Base-by-base conservation (phyloP, 345 rosid species). In the Eucalyptus dawsonii region DNA sequence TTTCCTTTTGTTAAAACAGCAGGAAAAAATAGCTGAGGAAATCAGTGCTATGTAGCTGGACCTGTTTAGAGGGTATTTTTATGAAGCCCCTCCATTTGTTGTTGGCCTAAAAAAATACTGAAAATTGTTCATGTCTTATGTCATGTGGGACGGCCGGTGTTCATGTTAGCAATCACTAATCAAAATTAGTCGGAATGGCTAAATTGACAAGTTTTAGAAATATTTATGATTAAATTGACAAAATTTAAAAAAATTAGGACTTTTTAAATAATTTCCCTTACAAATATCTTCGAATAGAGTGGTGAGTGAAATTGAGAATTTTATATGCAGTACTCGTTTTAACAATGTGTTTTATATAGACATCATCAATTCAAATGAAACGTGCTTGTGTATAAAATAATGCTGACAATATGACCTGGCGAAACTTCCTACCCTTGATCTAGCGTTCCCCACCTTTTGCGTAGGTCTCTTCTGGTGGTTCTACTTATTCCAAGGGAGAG, bases 101-200 rank as follows among this genome's bases (percentile, higher is more conserved):
- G 9, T 53, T 53, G 58, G 11, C 58, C 58, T 53, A 53, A 19
- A 56, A 56, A 56, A 25, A 56, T 56, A 56, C n/a, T 0, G 29
- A 56, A 24, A 56, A 24, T 56, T 10, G 13, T 24, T 0, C 62
- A 22, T 2, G 1, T 8, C 11, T 22, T 53, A 53, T 53, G 58
- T 0, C 25, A 53, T 0, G 58, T 56, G 62, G 0, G 2, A 56
- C 6, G 0, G 6, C 3, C 1, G 3, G 12, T 1, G 13, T 56
- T 9, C 1, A 56, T 56, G 29, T 56, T 1, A 4, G 11, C 0
- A 0, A 56, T 56, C 13, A 0, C 3, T 0, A 0, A 9, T 56
- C 2, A 56, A 56, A 56, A 56, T 56, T 56, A 22, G 3, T 4
- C 13, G 6, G 0, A 56, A 24, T 24, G 6, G 0, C 13, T 56